Evolutionary conservation across 495 filamentous ascomycete genomes (phyloP).

Genomic region (Ramalina intermedia): DNA sequence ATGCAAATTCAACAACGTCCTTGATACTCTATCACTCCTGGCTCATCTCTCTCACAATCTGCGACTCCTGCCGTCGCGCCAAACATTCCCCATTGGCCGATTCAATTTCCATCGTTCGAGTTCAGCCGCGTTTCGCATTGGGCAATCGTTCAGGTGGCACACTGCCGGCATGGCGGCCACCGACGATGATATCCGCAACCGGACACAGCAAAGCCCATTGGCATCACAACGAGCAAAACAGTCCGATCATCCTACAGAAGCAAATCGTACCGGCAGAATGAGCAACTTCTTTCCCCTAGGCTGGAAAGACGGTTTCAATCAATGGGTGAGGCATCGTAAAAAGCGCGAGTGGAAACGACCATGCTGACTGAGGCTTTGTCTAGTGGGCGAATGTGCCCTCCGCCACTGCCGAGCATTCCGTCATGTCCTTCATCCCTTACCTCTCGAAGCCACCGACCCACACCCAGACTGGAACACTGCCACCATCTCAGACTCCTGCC

Average conservation of each 20-base stretch:
- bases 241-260: constrained; percentile 14
- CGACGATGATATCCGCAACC: constrained; percentile 21
- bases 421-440: constrained; percentile 77
- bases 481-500: constrained; percentile 22
- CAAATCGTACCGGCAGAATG: constrained; percentile 19
- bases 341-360: neutral
- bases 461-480: constrained; percentile 44
- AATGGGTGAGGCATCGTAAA: constrained; percentile 52
- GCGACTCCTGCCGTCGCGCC: too few species aligned
- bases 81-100: too few species aligned
- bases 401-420: constrained; percentile 75
- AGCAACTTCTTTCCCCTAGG: constrained; percentile 61
- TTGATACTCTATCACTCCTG: too few species aligned
- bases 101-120: too few species aligned
- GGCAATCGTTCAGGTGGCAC: neutral
- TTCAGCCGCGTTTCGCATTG: too few species aligned
- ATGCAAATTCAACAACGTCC: too few species aligned
- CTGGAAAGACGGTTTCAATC: constrained; percentile 77
- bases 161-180: constrained; percentile 7
- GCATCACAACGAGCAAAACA: constrained; percentile 37
- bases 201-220: constrained; percentile 32
- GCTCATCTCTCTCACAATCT: too few species aligned
- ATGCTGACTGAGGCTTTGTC: neutral
- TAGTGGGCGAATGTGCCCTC: constrained; percentile 77
- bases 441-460: constrained; percentile 56